These are phyloP conservation scores for Priceomyces medius DNA, from an alignment of 805 yeast genomes.

Conservation along the genomic window DNA sequence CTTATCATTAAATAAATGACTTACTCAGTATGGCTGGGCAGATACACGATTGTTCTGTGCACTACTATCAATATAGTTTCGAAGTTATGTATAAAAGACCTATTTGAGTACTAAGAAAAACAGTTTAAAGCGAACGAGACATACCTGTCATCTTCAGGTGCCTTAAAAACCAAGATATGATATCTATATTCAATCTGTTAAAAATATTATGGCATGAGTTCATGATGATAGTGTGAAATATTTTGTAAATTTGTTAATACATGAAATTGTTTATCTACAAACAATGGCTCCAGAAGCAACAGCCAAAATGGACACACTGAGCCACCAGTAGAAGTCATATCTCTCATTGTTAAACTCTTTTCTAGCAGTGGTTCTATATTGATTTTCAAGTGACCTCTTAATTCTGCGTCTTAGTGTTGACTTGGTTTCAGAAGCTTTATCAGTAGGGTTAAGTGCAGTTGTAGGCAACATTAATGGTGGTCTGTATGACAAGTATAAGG, in stretches of 20 bases:
- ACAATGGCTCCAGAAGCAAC: conserved; percentile 37
- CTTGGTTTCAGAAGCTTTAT: conserved; percentile 35
- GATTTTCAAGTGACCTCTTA: conserved; percentile 76
- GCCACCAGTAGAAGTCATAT: conserved; percentile 57
- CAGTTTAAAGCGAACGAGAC: background rate
- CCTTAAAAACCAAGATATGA: background rate
- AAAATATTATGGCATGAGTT: background rate
- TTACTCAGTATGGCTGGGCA: too few relatives aligned
- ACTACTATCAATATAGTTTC: background rate
- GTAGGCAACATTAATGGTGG: conserved; percentile 98
- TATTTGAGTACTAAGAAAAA: background rate
- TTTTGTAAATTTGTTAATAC: background rate
- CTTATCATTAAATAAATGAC: too few relatives aligned
- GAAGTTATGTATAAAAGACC: background rate
- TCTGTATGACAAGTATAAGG: conserved; percentile 84
- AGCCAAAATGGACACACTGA: conserved; percentile 46
- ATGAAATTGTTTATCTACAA: conserved; percentile 18
- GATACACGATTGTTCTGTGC: background rate
- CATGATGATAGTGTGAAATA: background rate
- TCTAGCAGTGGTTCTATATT: conserved; percentile 73
- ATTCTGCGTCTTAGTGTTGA: conserved; percentile 44
- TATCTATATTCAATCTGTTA: background rate
- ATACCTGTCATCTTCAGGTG: background rate
- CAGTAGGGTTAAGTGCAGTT: conserved; percentile 82
- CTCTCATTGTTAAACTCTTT: conserved; percentile 32